Evolutionary conservation across 257 asterid genomes (phyloP), one percentile per base, ranked within the genome.

Genomic region (Nicotiana obtusifolia): DNA sequence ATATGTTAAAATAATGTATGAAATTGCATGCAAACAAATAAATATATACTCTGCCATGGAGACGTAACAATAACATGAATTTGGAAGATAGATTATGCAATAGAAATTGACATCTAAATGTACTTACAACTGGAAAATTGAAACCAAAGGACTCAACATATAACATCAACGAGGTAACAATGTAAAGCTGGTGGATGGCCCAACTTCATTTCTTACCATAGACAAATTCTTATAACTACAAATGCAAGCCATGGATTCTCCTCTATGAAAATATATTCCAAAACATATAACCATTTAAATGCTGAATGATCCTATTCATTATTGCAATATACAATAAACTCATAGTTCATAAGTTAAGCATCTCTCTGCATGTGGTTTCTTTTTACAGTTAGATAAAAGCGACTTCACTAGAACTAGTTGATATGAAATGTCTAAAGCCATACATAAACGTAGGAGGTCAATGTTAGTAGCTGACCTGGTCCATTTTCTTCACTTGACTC

Each of bases 401-500:
- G 8, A 24, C 16, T 75, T 75, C 24, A 47, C 37, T 47, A 73
- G 35, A 75, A 75, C 79, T 24, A 47, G 20, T 49, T 49, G 28
- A 15, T 75, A 73, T 73, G 37, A 75, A 75, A 75, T 49, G 44
- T 24, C 79, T 24, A 24, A 15, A 26, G 24, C 79, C 41, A 49
- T 73, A 47, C 26, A 75, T 75, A 49, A 7, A 75, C 22, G 15
- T 47, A 13, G 56, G 56, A 52, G 56, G 56, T 52, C 17, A 4
- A 75, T 75, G 44, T 75, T 24, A 49, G 82, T 44, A 7, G 14
- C 33, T 84, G 83, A 95, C 98, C 99, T 83, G 91, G 96, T 79
- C 98, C 99, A 82, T 95, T 94, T 89, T 95, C 99, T 81, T 90
- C 95, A 44, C 99, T 95, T 14, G 98, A 94, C 84, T 95, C 99